Percentiles rank a stretch among this genome's conserved stretches.
phyloP scores from a whole-genome alignment of 208 protist genomes.

The Endotrypanum monterogeii region DNA sequence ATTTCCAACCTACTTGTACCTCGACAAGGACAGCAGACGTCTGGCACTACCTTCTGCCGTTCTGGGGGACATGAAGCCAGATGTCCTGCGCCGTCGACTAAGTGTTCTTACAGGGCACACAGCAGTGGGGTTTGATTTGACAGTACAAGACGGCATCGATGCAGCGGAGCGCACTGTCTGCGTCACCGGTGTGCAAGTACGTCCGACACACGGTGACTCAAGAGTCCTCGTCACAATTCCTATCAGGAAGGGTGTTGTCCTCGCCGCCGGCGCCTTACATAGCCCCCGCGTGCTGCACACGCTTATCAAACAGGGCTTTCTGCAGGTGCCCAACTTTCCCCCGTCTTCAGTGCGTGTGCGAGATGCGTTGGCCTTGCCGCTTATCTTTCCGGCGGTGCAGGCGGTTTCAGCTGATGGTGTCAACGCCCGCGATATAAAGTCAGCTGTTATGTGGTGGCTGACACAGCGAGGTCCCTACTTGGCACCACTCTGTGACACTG shows the following conservation, averaged over 20 bases:
- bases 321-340: not conserved
- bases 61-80: conserved; percentile 21
- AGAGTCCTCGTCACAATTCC: conserved; percentile 9
- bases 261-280: conserved; percentile 55
- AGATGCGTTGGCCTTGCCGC: conserved; percentile 67
- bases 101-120: conserved; percentile 28
- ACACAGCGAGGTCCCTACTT: conserved; percentile 53
- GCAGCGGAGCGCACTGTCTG: not conserved
- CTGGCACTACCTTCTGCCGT: conserved; percentile 47
- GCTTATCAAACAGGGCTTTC: not conserved
- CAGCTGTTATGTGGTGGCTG: conserved; percentile 41
- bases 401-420: conserved; percentile 51
- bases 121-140: conserved; percentile 27
- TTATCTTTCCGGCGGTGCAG: conserved; percentile 43
- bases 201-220: conserved; percentile 5
- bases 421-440: conserved; percentile 38
- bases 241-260: conserved; percentile 45
- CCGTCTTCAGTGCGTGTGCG: conserved; percentile 22
- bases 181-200: conserved; percentile 9
- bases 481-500: conserved; percentile 53
- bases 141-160: not conserved
- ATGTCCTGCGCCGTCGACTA: conserved; percentile 18
- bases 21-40: conserved; percentile 58
- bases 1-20: conserved; percentile 41
- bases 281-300: conserved; percentile 49